Conservation (phyloP, 352 stramenopile genomes). For the Vaucheria bursata region DNA sequence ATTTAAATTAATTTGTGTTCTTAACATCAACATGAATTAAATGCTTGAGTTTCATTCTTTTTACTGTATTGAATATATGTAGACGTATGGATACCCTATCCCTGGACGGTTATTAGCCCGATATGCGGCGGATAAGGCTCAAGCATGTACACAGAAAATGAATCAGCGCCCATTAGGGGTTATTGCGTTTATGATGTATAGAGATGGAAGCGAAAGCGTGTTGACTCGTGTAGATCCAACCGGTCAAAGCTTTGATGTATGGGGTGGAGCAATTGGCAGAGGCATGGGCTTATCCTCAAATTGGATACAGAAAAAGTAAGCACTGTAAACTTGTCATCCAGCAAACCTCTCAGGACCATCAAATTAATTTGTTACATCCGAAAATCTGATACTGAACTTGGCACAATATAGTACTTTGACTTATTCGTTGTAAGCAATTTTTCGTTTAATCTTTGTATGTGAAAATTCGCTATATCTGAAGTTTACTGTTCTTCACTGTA, state of each 20-base stretch:
- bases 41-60: no score
- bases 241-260: conserved; percentile 3
- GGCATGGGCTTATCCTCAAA: conserved; percentile 1
- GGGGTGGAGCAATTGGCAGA: background rate
- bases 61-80: background rate
- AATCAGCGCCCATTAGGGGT: background rate
- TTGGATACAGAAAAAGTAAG: background rate
- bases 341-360: no score
- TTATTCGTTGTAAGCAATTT: no score
- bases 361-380: no score
- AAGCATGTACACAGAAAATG: background rate
- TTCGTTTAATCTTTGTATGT: no score
- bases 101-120: background rate
- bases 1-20: no score
- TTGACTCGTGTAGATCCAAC: conserved; percentile 9
- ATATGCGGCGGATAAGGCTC: background rate
- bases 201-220: background rate
- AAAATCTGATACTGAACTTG: no score
- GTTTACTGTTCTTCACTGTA: no score
- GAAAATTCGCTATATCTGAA: no score
- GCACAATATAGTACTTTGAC: no score
- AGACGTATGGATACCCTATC: background rate
- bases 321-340: no score
- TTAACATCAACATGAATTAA: no score
- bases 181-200: background rate